Evolutionary conservation across 2,329 filamentous ascomycete species (phyloP).

Genomic region (Dothideomycetes sp.): DNA sequence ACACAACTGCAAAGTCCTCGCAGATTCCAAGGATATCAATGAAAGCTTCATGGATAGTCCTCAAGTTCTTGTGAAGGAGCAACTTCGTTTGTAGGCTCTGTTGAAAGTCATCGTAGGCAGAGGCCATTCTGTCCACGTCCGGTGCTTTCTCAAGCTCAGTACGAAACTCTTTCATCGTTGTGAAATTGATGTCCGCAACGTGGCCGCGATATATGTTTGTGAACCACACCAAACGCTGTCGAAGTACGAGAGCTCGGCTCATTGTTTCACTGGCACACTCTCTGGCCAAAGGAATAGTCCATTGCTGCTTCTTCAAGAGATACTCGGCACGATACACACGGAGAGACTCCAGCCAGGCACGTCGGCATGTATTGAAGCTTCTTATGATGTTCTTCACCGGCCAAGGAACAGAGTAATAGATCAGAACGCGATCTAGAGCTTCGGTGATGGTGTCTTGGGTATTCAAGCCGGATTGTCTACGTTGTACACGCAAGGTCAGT

Average conservation of each 20-base stretch:
- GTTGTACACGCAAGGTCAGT: conserved; percentile 39
- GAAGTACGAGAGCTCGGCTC: conserved; percentile 28
- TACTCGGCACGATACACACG: conserved; percentile 64
- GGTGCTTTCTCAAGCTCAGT: conserved; percentile 46
- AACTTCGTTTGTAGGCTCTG: conserved; percentile 54
- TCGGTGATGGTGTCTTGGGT: not conserved
- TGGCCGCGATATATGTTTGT: conserved; percentile 64
- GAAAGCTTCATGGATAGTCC: conserved; percentile 60
- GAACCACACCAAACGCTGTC: conserved; percentile 68
- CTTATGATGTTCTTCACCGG: conserved; percentile 60
- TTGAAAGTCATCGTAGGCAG: conserved; percentile 54
- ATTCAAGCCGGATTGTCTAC: not conserved
- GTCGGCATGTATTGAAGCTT: conserved; percentile 57
- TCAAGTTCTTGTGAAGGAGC: conserved; percentile 56
- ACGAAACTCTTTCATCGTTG: conserved; percentile 47
- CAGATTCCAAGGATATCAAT: conserved; percentile 68
- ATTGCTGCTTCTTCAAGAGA: conserved; percentile 36
- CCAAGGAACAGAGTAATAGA: conserved; percentile 59
- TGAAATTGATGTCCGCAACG: conserved; percentile 58
- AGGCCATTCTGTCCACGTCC: conserved; percentile 75
- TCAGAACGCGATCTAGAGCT: conserved; percentile 47
- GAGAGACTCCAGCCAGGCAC: conserved; percentile 63
- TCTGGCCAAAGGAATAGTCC: not conserved
- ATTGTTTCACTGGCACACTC: not conserved
- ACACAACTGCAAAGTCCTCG: conserved; percentile 55